phyloP scores from a whole-genome alignment of 2,329 filamentous ascomycete genomes.

The Xylariaceae sp. region DNA sequence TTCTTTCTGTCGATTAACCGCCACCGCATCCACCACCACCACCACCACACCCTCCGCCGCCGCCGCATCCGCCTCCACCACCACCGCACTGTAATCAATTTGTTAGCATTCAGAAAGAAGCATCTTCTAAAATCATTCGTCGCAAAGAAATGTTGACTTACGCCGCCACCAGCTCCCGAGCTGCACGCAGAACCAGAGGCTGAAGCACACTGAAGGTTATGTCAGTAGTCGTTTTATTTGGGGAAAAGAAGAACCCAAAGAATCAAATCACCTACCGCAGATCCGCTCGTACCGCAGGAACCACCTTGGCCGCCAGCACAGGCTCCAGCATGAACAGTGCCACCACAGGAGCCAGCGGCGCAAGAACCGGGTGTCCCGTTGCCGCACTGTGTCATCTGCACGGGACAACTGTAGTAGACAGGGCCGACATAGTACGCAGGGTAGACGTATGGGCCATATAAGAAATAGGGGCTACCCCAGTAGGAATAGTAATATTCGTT shows the following conservation, averaged over 20 bases:
- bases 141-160: slow-evolving; percentile 6
- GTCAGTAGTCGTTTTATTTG: too few relatives aligned
- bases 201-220: slow-evolving; percentile 16
- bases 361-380: slow-evolving; percentile 39
- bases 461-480: slow-evolving; percentile 51
- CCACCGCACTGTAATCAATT: slow-evolving; percentile 18
- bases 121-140: too few relatives aligned
- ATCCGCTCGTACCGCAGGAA: slow-evolving; percentile 33
- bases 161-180: slow-evolving; percentile 23
- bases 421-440: slow-evolving; percentile 24
- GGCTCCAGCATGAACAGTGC: slow-evolving; percentile 35
- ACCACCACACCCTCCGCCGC: neutral
- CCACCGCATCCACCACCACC: neutral
- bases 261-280: slow-evolving; percentile 35
- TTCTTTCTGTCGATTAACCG: neutral
- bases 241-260: too few relatives aligned
- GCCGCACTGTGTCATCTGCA: slow-evolving; percentile 29
- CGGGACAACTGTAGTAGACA: slow-evolving; percentile 37
- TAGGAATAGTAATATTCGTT: slow-evolving; percentile 47
- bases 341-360: slow-evolving; percentile 46
- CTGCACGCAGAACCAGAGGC: slow-evolving; percentile 26
- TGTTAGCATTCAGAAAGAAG: too few relatives aligned
- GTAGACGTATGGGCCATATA: slow-evolving; percentile 45
- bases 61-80: slow-evolving; percentile 15
- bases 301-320: slow-evolving; percentile 34